Percentiles rank a stretch among this genome's conserved stretches.
phyloP scores from a whole-genome alignment of 2,329 filamentous ascomycete species.

The Monosporascus ibericus region DNA sequence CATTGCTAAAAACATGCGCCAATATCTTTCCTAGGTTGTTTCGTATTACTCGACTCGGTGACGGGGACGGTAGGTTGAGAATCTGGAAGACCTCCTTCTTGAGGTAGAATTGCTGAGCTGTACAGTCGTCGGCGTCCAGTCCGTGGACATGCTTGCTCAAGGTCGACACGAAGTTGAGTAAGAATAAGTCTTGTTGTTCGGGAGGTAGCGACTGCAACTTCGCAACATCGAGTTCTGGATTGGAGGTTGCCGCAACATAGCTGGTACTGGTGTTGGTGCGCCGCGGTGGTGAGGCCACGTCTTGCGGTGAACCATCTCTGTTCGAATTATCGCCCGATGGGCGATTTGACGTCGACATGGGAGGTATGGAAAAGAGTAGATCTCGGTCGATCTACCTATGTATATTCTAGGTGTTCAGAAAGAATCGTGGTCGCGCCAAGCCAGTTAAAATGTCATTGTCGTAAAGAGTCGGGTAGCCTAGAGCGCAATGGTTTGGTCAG shows the following conservation, averaged over 20 bases:
- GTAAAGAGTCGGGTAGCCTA: not conserved
- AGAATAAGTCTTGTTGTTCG: constrained; percentile 92
- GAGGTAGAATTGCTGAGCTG: constrained; percentile 81
- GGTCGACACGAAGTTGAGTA: constrained; percentile 81
- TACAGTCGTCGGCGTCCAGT: constrained; percentile 73
- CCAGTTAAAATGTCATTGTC: no score
- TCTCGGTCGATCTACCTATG: not conserved
- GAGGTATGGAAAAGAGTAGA: not conserved
- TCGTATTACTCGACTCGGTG: constrained; percentile 80
- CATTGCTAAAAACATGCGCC: constrained; percentile 73
- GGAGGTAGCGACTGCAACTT: constrained; percentile 85
- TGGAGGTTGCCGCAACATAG: constrained; percentile 35
- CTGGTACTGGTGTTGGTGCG: constrained; percentile 20
- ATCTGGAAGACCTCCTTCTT: constrained; percentile 95
- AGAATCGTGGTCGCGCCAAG: no score
- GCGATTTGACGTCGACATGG: not conserved
- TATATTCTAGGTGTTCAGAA: no score
- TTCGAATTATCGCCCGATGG: constrained; percentile 4
- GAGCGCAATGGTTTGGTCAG: not conserved
- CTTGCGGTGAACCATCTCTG: constrained; percentile 23
- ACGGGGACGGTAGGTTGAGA: constrained; percentile 72
- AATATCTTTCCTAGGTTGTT: constrained; percentile 85
- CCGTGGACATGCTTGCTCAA: constrained; percentile 73
- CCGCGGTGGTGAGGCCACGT: constrained; percentile 5
- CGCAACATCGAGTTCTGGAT: constrained; percentile 78